Percentiles rank a stretch among this genome's conserved stretches.
phyloP scores from a whole-genome alignment of 2,329 filamentous ascomycete genomes.

The Fusarium illudens region DNA sequence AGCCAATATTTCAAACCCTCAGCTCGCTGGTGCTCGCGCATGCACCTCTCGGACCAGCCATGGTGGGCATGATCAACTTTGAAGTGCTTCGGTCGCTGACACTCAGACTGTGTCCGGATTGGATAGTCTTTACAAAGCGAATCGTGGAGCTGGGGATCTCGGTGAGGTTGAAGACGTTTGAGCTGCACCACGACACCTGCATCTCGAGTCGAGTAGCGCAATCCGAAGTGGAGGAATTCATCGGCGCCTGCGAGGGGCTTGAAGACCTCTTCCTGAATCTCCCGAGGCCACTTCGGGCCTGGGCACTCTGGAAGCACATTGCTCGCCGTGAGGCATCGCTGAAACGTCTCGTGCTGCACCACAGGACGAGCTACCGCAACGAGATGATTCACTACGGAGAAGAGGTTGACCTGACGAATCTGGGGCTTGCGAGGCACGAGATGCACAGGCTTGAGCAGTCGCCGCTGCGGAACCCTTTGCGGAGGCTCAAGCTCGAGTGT shows the following conservation, averaged over 20 bases:
- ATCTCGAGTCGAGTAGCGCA: neutral
- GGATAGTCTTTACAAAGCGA: neutral
- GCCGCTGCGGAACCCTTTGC: rapidly evolving
- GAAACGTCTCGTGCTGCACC: neutral
- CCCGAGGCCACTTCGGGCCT: rapidly evolving
- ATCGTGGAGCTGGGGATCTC: neutral
- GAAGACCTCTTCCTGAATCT: neutral
- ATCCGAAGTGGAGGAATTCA: neutral
- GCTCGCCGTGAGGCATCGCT: neutral
- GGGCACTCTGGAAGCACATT: neutral
- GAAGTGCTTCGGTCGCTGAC: neutral
- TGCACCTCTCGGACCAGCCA: neutral
- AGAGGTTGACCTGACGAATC: neutral
- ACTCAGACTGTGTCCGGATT: neutral
- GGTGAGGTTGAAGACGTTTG: neutral
- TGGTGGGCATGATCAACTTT: neutral
- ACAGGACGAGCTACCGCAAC: neutral
- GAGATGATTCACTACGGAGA: neutral
- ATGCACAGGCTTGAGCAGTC: neutral
- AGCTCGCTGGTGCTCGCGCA: neutral
- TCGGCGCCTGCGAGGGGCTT: neutral
- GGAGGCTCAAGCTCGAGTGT: neutral
- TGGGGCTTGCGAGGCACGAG: neutral
- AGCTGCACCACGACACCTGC: neutral
- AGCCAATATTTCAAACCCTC: neutral